Percentiles rank a stretch among this genome's conserved stretches.
Conservation (phyloP, 202 grass and related monocot genomes). For the Schoenoplectus tabernaemontani region DNA sequence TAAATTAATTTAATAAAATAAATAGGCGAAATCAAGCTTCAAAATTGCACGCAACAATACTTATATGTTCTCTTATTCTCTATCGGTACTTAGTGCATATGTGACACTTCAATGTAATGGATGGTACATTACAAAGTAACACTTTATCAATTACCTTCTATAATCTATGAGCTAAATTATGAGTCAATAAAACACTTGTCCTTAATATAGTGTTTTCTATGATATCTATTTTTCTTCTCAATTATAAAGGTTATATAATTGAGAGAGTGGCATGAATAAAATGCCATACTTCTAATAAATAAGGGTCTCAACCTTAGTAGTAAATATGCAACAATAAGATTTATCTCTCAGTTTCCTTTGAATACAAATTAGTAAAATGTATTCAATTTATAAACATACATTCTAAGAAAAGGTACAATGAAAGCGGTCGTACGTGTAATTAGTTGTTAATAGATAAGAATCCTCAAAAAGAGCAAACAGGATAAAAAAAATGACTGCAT, state of each 20-base stretch:
- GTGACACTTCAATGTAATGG: too few relatives aligned
- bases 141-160: too few relatives aligned
- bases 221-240: too few relatives aligned
- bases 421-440: neutral
- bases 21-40: too few relatives aligned
- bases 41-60: neutral
- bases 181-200: too few relatives aligned
- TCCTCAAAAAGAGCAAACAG: neutral
- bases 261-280: neutral
- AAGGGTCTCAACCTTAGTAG: neutral
- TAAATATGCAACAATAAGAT: too few relatives aligned
- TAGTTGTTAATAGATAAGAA: neutral
- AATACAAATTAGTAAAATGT: neutral
- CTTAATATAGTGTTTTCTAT: neutral
- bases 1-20: too few relatives aligned
- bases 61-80: too few relatives aligned
- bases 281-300: neutral
- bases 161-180: too few relatives aligned
- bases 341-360: too few relatives aligned
- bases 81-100: too few relatives aligned
- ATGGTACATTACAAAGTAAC: too few relatives aligned
- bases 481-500: neutral
- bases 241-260: neutral
- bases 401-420: neutral
- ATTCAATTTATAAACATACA: conserved; percentile 9